Evolutionary conservation across 2,329 filamentous ascomycete species (phyloP), one percentile per base, ranked within the genome.

Genomic region (Arthrobotrys conoides): DNA sequence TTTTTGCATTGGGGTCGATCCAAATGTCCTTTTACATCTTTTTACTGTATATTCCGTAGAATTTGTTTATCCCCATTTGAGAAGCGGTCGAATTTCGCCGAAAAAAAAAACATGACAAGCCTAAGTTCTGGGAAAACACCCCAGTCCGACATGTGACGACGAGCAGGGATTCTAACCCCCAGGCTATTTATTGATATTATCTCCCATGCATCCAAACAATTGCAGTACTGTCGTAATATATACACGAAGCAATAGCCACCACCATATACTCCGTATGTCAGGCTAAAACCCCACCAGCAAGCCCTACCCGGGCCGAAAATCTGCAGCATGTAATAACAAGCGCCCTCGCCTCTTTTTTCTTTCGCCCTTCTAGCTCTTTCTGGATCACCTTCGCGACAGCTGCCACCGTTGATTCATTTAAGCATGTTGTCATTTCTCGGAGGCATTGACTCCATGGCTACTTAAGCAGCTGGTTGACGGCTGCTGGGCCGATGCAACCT

Each of bases 1-100:
- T n/a, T 38, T 38, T 14, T 5, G 27, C 27, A 3, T 44, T 16
- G 22, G 16, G 22, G 22, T 10, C 20, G 5, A 53, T 14, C 22
- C 20, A 14, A 53, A 24, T 6, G 4, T 24, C 30, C 20, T 27
- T 53, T 27, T 30, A 10, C 27, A 22, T 24, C 1, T 27, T 30
- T 53, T 10, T 18, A 18, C 44, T 10, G 30, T 6, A 36, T 48
- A 24, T 65, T 33, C 41, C 41, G 18, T 65, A 51, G n/a, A 65
- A 36, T 27, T 12, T 24, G 12, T 49, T 24, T 49, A 22, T 36
- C n/a, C 22, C 38, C 14, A 6, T 49, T 64, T 16, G 38, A 38
- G 55, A 22, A 59, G 38, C 73, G 73, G 73, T 77, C 67, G 67
- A 77, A 66, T 71, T 71, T 77, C 73, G 61, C 73, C 73, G 73